Evolutionary conservation across 768 basidiomycete genomes (phyloP).

Genomic region (Macrolepiota albuminosa): DNA sequence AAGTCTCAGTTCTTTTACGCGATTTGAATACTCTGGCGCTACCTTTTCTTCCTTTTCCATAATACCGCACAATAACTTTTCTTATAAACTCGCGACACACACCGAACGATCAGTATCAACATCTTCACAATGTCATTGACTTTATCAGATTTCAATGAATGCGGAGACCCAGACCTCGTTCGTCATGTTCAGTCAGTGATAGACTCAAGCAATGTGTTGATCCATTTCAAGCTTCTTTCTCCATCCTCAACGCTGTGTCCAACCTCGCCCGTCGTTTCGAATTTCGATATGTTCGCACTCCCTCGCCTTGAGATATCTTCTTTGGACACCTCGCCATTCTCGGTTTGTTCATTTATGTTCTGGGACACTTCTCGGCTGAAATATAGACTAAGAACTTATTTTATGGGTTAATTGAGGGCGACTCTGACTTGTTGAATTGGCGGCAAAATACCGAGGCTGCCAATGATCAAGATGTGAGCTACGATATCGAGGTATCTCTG

Average conservation of each 20-base stretch:
- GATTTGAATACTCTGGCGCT: neutral
- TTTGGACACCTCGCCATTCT: conserved; percentile 13
- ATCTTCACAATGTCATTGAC: neutral
- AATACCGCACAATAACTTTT: neutral
- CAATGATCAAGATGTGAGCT: conserved; percentile 26
- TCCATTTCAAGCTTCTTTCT: conserved; percentile 6
- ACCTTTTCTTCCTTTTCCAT: neutral
- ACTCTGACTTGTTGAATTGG: conserved; percentile 2
- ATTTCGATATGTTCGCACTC: neutral
- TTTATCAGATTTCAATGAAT: neutral
- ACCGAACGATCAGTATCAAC: neutral
- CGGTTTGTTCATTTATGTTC: conserved; percentile 1
- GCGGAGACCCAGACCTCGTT: conserved; percentile 4
- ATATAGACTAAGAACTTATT: conserved; percentile 7
- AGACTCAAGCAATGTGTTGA: neutral
- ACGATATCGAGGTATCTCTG: conserved; percentile 35
- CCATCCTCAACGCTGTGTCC: conserved; percentile 13
- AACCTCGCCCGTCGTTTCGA: conserved; percentile 3
- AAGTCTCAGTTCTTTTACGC: neutral
- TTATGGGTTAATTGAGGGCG: conserved; percentile 11
- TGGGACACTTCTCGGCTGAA: neutral
- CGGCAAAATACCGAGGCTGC: neutral
- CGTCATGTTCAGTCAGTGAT: neutral
- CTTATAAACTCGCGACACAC: neutral
- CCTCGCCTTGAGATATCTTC: conserved; percentile 13